A percentile compares a stretch with the other conserved stretches of the same genome.
Evolutionary conservation across 2,329 filamentous ascomycete genomes (phyloP).

Genomic region (Xylaria multiplex): DNA sequence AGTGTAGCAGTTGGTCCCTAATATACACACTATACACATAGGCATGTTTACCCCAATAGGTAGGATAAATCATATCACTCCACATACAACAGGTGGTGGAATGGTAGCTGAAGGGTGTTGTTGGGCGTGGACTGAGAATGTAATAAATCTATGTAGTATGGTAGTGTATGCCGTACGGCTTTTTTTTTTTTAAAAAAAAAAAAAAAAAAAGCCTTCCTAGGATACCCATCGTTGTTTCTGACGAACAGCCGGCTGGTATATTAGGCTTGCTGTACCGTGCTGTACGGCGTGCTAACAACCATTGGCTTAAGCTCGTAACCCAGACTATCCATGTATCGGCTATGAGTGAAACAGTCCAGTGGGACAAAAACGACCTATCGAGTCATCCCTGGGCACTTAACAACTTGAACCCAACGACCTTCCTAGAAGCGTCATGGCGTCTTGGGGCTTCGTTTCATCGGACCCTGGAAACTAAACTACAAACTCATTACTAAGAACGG

Average conservation of each 20-base stretch:
- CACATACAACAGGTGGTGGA: no score
- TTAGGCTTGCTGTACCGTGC: no score
- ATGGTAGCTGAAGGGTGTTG: no score
- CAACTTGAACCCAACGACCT: constrained; percentile 13
- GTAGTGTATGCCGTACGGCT: neutral
- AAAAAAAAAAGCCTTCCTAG: neutral
- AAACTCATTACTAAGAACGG: neutral
- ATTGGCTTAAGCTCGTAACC: constrained; percentile 9
- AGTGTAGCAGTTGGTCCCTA: no score
- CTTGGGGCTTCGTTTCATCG: constrained; percentile 10
- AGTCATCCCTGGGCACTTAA: constrained; percentile 10
- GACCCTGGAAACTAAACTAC: neutral
- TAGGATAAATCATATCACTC: no score
- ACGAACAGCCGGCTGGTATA: neutral
- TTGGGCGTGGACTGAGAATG: no score
- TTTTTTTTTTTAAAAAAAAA: no score
- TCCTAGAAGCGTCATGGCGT: constrained; percentile 22
- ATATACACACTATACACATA: no score
- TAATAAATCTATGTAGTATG: no score
- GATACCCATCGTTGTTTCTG: neutral
- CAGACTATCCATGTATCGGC: constrained; percentile 1
- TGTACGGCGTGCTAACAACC: neutral
- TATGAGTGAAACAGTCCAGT: constrained; percentile 17
- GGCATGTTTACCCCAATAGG: no score
- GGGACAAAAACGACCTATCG: constrained; percentile 8